Evolutionary conservation across 2,329 filamentous ascomycete species (phyloP).

Genomic region (Leptosphaerulina australis): DNA sequence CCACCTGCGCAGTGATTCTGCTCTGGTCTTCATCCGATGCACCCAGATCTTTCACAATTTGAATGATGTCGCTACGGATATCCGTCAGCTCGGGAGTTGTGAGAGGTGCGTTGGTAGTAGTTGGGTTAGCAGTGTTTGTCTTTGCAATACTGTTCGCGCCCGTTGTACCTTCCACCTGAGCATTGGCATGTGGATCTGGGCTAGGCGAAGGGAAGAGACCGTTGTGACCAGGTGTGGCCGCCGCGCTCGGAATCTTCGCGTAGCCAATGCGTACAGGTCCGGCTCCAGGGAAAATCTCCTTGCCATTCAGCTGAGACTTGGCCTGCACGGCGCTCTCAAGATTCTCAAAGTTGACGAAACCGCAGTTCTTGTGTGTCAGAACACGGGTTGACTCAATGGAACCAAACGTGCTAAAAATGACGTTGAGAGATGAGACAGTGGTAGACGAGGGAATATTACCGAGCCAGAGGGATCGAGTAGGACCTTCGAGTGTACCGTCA

Average conservation of each 20-base stretch:
- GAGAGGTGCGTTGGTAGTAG: constrained; percentile 60
- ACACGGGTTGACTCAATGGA: constrained; percentile 90
- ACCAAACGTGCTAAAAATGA: constrained; percentile 94
- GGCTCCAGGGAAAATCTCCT: constrained; percentile 97
- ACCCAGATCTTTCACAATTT: constrained; percentile 88
- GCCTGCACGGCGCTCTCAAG: constrained; percentile 90
- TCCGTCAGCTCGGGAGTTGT: constrained; percentile 76
- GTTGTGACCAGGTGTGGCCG: constrained; percentile 85
- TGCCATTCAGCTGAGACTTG: constrained; percentile 86
- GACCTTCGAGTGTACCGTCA: constrained; percentile 82
- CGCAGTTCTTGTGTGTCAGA: constrained; percentile 97
- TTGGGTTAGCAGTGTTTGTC: constrained; percentile 48
- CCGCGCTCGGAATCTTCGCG: constrained; percentile 90
- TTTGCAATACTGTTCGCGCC: constrained; percentile 45
- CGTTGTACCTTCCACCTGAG: constrained; percentile 50
- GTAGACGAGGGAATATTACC: constrained; percentile 97
- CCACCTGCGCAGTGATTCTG: constrained; percentile 74
- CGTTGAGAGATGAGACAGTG: constrained; percentile 89
- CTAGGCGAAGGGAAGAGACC: constrained; percentile 89
- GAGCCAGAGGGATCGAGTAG: constrained; percentile 93
- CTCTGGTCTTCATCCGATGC: constrained; percentile 78
- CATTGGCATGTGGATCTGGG: constrained; percentile 76
- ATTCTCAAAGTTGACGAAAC: constrained; percentile 96
- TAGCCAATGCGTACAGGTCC: constrained; percentile 96
- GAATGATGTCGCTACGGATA: constrained; percentile 79